Percentiles rank a stretch among this genome's conserved stretches.
Conservation (phyloP, 495 filamentous ascomycete species). For the Neurospora sp. region DNA sequence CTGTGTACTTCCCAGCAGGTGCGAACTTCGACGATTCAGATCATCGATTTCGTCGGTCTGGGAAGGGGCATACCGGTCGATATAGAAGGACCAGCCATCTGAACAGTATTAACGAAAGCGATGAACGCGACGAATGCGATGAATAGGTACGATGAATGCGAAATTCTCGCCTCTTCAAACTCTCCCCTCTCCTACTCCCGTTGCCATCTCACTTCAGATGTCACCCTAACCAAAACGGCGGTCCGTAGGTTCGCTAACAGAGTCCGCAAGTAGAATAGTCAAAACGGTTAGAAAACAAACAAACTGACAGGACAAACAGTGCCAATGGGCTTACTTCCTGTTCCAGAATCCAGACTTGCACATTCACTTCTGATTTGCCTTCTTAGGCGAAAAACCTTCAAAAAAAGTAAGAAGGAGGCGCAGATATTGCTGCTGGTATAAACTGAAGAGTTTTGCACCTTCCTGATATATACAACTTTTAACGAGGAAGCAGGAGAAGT, state of each 20-base stretch:
- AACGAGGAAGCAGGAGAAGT: neutral
- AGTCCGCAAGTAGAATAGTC: neutral
- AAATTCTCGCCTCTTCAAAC: neutral
- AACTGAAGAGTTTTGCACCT: neutral
- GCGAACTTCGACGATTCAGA: neutral
- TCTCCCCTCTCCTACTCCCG: neutral
- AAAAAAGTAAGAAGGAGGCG: neutral
- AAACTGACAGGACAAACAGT: neutral
- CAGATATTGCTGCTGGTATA: neutral
- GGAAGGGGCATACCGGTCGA: neutral
- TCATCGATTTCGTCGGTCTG: neutral
- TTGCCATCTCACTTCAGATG: neutral
- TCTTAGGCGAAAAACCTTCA: neutral
- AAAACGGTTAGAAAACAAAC: neutral
- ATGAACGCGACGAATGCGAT: neutral
- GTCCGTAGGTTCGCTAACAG: neutral
- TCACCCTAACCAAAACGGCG: neutral
- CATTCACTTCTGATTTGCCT: neutral
- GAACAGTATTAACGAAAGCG: neutral
- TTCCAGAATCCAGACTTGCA: neutral
- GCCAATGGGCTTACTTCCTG: neutral
- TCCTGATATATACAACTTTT: neutral
- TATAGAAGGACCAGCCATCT: neutral
- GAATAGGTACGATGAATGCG: neutral
- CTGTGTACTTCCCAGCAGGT: neutral